phyloP scores from a whole-genome alignment of 805 yeast species.

The Kregervanrija pseudodelftensis region DNA sequence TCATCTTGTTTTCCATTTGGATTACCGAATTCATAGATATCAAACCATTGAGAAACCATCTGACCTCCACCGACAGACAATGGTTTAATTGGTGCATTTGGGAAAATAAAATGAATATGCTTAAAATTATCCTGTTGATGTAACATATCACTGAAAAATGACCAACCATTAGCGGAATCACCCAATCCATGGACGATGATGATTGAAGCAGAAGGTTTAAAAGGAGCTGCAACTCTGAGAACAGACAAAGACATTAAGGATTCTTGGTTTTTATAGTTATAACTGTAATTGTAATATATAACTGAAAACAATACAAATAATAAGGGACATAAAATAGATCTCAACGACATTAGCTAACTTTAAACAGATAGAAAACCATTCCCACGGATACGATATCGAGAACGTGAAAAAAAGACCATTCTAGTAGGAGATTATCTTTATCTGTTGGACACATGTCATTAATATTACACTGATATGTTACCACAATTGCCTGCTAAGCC shows the following conservation, averaged over 20 bases:
- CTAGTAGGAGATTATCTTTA: background rate
- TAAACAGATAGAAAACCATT: background rate
- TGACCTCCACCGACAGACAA: conserved; percentile 62
- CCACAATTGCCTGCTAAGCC: conserved; percentile 1
- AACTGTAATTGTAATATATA: no score
- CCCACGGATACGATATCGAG: no score
- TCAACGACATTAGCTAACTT: background rate
- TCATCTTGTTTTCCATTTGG: conserved; percentile 41
- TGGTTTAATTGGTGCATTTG: conserved; percentile 76
- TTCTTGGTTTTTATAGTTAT: background rate
- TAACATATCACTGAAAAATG: conserved; percentile 64
- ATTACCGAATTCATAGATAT: conserved; percentile 51
- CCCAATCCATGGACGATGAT: conserved; percentile 89
- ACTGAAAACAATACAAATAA: no score
- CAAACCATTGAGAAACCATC: conserved; percentile 83
- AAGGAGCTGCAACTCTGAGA: conserved; percentile 32
- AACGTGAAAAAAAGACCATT: background rate
- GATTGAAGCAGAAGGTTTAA: conserved; percentile 52
- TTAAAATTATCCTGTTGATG: conserved; percentile 36
- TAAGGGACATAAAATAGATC: background rate
- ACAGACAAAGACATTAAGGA: conserved; percentile 18
- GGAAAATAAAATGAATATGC: conserved; percentile 72
- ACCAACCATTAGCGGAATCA: conserved; percentile 87
- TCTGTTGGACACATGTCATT: background rate
- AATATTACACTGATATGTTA: background rate